Conservation (phyloP, 306 rosid genomes). For the Albizia julibrissin region DNA sequence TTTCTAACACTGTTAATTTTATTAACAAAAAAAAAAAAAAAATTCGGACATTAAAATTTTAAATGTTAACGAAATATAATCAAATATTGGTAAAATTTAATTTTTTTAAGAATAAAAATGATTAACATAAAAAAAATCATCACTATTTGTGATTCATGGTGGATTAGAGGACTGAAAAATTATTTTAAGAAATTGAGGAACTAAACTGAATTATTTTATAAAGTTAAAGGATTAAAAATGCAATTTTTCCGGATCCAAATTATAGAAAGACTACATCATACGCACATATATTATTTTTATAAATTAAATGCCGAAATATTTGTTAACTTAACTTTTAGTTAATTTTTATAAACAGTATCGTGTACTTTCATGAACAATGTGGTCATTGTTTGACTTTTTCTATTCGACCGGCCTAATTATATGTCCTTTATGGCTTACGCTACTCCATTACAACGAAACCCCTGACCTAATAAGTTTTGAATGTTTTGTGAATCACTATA, state of each 20-base stretch:
- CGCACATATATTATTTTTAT: not conserved
- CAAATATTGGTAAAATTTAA: too few relatives aligned
- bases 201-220: too few relatives aligned
- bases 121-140: not conserved
- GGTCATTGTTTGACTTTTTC: not conserved
- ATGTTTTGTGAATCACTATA: not conserved
- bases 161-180: not conserved
- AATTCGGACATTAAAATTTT: too few relatives aligned
- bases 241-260: not conserved
- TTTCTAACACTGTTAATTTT: too few relatives aligned
- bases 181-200: too few relatives aligned
- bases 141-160: not conserved
- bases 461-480: not conserved
- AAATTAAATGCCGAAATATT: not conserved
- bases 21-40: too few relatives aligned
- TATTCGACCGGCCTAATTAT: not conserved
- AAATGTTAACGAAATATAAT: too few relatives aligned
- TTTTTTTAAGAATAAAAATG: not conserved
- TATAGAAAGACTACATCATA: not conserved
- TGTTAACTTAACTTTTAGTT: not conserved
- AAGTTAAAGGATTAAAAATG: not conserved
- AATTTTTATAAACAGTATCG: not conserved
- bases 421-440: slow-evolving; percentile 11
- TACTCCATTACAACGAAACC: slow-evolving; percentile 27
- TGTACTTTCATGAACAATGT: not conserved